A percentile compares a stretch with the other conserved stretches of the same genome.
Evolutionary conservation across 345 rosid genomes (phyloP).

Genomic region (Dovyalis caffra): DNA sequence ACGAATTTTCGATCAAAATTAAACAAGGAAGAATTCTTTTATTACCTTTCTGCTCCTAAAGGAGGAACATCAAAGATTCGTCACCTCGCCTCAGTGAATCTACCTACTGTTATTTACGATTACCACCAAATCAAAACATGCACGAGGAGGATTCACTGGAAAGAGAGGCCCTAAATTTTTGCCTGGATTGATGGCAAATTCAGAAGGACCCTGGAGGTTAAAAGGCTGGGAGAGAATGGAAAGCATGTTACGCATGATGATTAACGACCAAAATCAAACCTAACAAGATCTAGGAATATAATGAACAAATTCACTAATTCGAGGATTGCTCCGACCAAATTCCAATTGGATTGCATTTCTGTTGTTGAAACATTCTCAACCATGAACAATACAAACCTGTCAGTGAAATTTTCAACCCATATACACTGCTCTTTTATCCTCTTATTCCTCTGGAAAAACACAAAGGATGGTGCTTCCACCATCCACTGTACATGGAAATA

Average conservation of each 20-base stretch:
- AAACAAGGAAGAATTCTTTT: too few species aligned
- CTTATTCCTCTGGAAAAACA: slow-evolving; percentile 43
- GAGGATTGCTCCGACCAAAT: neutral
- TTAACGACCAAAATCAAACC: neutral
- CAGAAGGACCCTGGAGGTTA: neutral
- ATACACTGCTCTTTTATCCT: slow-evolving; percentile 38
- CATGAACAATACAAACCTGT: slow-evolving; percentile 29
- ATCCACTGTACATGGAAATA: slow-evolving; percentile 63
- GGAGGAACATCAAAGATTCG: too few species aligned
- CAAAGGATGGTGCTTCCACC: slow-evolving; percentile 44
- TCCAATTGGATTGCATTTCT: slow-evolving; percentile 22
- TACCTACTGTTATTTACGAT: neutral
- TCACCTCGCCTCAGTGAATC: neutral
- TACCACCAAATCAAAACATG: neutral
- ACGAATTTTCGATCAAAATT: too few species aligned
- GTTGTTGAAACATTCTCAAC: slow-evolving; percentile 29
- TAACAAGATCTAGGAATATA: neutral
- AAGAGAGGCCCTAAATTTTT: too few species aligned
- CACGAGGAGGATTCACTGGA: neutral
- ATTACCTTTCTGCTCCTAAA: too few species aligned
- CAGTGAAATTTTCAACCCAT: slow-evolving; percentile 37
- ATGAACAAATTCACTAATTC: neutral
- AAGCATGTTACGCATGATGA: neutral
- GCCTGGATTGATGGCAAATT: neutral
- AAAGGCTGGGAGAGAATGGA: neutral